A percentile compares a stretch with the other conserved stretches of the same genome.
Conservation (phyloP, 305 asterid species). For the Rubia peregrina region DNA sequence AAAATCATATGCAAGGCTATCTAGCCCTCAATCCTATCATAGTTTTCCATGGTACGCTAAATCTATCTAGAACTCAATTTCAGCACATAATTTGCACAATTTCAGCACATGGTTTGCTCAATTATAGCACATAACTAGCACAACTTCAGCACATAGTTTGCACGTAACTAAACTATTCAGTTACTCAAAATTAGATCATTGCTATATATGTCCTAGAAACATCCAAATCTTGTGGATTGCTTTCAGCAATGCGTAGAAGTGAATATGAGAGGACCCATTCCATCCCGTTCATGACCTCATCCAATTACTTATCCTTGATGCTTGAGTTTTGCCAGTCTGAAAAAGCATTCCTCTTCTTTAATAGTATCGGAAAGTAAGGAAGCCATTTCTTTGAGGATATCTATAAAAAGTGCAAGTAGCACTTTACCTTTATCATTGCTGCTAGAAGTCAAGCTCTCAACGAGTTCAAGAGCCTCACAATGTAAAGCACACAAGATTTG, state of each 20-base stretch:
- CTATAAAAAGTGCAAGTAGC: constrained; percentile 50
- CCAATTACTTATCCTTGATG: constrained; percentile 37
- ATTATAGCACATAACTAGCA: background rate
- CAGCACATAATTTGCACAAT: too few species aligned
- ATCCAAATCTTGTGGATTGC: constrained; percentile 70
- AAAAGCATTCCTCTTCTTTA: constrained; percentile 40
- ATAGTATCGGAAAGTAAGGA: constrained; percentile 47
- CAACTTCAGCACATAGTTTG: too few species aligned
- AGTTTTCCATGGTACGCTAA: too few species aligned
- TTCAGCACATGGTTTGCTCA: background rate
- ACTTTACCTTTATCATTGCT: constrained; percentile 61
- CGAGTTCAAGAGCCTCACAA: constrained; percentile 60
- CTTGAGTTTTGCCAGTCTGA: constrained; percentile 42
- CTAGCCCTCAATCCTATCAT: too few species aligned
- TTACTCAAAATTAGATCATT: too few species aligned
- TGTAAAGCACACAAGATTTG: constrained; percentile 61
- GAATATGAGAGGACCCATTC: constrained; percentile 76
- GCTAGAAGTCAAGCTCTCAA: constrained; percentile 43
- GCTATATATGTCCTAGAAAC: too few species aligned
- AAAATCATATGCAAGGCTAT: background rate
- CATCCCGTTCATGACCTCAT: constrained; percentile 67
- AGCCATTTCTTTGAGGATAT: constrained; percentile 53
- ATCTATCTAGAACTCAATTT: background rate
- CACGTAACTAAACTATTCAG: too few species aligned
- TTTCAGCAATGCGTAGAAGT: constrained; percentile 72